Percentiles rank a stretch among this genome's conserved stretches.
Evolutionary conservation across 2,329 filamentous ascomycete genomes (phyloP).

Genomic region (Metarhizium robertsii): DNA sequence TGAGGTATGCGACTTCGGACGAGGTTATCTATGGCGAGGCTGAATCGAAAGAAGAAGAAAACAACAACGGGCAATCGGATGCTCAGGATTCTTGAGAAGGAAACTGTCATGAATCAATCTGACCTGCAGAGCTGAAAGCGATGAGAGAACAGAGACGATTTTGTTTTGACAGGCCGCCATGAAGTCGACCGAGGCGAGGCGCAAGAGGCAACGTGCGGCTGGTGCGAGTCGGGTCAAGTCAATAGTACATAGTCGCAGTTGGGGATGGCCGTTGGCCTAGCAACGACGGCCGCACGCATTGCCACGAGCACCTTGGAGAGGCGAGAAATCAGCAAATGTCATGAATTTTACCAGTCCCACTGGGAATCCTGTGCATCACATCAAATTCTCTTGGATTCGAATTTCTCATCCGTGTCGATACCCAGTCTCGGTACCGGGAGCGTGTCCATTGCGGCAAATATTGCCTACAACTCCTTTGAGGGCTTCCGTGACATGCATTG

Average conservation of each 20-base stretch:
- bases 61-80: no score
- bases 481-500: no score
- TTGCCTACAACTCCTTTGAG: no score
- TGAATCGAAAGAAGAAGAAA: not conserved
- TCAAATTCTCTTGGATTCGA: no score
- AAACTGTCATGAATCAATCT: not conserved
- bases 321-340: no score
- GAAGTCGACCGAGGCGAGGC: not conserved
- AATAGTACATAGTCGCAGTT: not conserved
- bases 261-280: not conserved
- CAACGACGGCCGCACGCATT: not conserved
- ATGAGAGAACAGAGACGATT: not conserved
- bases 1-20: not conserved
- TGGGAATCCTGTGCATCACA: no score
- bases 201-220: not conserved
- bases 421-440: no score
- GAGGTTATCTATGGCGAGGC: not conserved
- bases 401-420: no score
- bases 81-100: no score
- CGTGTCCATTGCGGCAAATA: no score
- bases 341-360: no score
- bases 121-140: constrained; percentile 2
- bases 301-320: no score
- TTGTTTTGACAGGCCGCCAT: not conserved
- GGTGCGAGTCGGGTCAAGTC: not conserved